phyloP scores from a whole-genome alignment of 2,329 filamentous ascomycete species.

The Xylariaceae sp. region DNA sequence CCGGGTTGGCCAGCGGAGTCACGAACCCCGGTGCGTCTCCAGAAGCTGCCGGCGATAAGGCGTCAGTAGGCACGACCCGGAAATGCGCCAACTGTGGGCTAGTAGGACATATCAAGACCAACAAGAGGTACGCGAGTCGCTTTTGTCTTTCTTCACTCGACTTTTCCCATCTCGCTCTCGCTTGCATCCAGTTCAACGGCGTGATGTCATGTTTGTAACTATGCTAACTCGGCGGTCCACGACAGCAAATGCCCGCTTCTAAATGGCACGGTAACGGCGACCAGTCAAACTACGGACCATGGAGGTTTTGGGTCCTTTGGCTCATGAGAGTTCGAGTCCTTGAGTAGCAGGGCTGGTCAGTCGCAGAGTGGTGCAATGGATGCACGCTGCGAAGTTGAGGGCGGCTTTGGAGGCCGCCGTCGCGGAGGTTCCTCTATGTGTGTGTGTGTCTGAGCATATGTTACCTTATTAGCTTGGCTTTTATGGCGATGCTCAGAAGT shows the following conservation, averaged over 20 bases:
- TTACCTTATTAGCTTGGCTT: no score
- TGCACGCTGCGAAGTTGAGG: no score
- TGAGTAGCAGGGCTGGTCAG: no score
- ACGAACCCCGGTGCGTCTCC: conserved; percentile 42
- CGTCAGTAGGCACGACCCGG: conserved; percentile 62
- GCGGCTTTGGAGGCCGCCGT: no score
- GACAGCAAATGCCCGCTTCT: conserved; percentile 67
- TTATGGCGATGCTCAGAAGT: no score
- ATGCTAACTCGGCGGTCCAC: conserved; percentile 25
- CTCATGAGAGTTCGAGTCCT: conserved; percentile 28
- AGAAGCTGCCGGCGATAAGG: conserved; percentile 47
- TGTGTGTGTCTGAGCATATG: no score
- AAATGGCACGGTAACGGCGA: conserved; percentile 70
- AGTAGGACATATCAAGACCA: conserved; percentile 97
- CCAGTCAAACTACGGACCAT: conserved; percentile 50
- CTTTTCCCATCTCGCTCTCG: conserved; percentile 13
- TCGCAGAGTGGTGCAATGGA: no score
- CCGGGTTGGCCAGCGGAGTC: background rate
- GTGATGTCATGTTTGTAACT: background rate
- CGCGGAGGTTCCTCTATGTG: no score
- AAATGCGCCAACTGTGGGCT: conserved; percentile 98
- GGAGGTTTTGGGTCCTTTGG: conserved; percentile 54
- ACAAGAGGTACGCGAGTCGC: conserved; percentile 73
- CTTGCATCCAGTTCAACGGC: no score
- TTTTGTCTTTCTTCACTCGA: conserved; percentile 25